Base-by-base conservation (phyloP, 2,329 filamentous ascomycete genomes). In the Cytospora chrysosperma region DNA sequence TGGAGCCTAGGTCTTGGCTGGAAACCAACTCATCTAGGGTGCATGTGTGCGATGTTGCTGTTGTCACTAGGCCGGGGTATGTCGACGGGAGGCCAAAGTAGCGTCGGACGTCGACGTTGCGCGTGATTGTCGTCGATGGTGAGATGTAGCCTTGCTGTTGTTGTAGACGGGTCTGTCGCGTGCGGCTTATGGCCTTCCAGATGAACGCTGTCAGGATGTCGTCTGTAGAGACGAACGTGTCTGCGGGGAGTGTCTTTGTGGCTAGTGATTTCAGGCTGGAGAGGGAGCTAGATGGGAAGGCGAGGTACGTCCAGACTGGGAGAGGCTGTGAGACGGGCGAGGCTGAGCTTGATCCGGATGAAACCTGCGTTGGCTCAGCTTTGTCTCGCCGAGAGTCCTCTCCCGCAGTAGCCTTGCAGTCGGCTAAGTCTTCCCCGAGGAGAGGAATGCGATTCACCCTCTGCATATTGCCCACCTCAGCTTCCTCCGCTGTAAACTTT, bases 131-230 rank as follows among this genome's bases (percentile, higher is more conserved):
- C 26, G 75, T 72, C 3, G 62, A 58, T 7, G n/a, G 24, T 26
- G 26, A 26, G 0, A 49, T 50, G 2, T 54, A 40, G 1, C 66
- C 52, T 7, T 60, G 21, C n/a, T 61, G 51, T 1, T 65, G 21
- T 2, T 61, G 32, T 0, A 81, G 64, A 1, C 78, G 77, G 0
- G 72, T 64, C 0, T 74, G 68, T 17, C 83, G 78, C 0, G 74
- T 77, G 32, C 77, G 77, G 0, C 73, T 71, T 12, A 82, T 68
- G 0, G 74, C 75, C 64, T 81, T 75, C 80, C 81, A 86, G 61
- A 85, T 72, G 54, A 85, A 79, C 0, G 82, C 81, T 2, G 72
- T 80, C 17, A 86, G 70, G 3, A 77, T 75, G 68, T 87, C 84
- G 61, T 87, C 82, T 0, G 82, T 85, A 1, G 82, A 83, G 26